Evolutionary conservation across 371 early-diverging fungal genomes (phyloP).

Genomic region (Mucor lusitanicus): DNA sequence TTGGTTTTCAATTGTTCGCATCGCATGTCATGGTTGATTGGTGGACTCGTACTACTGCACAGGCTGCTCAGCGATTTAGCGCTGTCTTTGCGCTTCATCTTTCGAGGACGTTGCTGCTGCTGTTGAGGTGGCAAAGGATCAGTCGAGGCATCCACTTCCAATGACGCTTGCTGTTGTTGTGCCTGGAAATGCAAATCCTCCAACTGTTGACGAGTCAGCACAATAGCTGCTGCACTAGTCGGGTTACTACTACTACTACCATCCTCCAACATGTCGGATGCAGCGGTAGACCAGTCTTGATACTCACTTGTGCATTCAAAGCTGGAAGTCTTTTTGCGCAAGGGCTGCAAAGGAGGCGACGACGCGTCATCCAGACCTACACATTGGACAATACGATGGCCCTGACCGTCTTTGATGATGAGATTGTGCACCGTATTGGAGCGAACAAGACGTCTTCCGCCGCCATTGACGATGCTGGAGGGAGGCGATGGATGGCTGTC

Average conservation of each 20-base stretch:
- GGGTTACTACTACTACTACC: too few species aligned
- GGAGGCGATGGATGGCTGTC: slow-evolving; percentile 3
- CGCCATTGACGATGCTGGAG: neutral
- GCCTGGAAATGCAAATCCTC: slow-evolving; percentile 3
- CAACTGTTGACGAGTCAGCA: neutral
- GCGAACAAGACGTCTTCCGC: slow-evolving; percentile 3
- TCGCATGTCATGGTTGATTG: slow-evolving; percentile 8
- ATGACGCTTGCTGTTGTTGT: neutral
- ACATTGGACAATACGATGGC: slow-evolving; percentile 22
- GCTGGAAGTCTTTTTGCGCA: slow-evolving; percentile 1
- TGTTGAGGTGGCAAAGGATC: neutral
- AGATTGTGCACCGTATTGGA: slow-evolving; percentile 20
- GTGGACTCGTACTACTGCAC: slow-evolving; percentile 13
- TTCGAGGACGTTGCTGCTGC: neutral
- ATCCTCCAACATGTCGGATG: slow-evolving; percentile 1
- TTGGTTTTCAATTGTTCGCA: slow-evolving; percentile 19
- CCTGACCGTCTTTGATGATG: slow-evolving; percentile 22
- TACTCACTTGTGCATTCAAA: slow-evolving; percentile 7
- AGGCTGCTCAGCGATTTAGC: slow-evolving; percentile 18
- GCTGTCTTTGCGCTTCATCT: slow-evolving; percentile 21
- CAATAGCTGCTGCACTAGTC: too few species aligned
- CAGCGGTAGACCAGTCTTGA: slow-evolving; percentile 8
- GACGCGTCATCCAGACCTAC: slow-evolving; percentile 13
- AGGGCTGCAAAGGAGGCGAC: slow-evolving; percentile 3
- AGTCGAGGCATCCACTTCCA: slow-evolving; percentile 10